These are phyloP conservation scores for Boletus mariae DNA, from an alignment of 1,284 basidiomycete genomes.

Conservation along the genomic window DNA sequence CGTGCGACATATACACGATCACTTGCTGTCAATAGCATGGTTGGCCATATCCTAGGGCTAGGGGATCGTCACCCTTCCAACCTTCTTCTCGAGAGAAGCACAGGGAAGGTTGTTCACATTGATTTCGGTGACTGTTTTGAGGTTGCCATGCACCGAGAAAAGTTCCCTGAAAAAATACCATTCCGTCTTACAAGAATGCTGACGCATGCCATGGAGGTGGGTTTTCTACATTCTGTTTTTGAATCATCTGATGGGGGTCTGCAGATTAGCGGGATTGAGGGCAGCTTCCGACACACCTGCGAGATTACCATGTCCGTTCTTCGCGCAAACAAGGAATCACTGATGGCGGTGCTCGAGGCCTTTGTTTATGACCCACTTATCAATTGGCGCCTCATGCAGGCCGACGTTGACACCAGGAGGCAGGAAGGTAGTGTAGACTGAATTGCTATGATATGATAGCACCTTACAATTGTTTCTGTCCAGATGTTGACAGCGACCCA, in stretches of 20 bases:
- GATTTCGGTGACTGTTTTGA: constrained; percentile 98
- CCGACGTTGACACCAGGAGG: constrained; percentile 60
- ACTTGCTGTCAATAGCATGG: constrained; percentile 94
- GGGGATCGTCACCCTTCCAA: constrained; percentile 99
- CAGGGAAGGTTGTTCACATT: constrained; percentile 95
- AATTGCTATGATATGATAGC: neutral
- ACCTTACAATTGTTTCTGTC: constrained; percentile 2
- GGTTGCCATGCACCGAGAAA: constrained; percentile 93
- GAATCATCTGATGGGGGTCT: constrained; percentile 12
- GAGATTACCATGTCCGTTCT: constrained; percentile 98
- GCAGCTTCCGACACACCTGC: constrained; percentile 93
- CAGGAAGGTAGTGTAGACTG: constrained; percentile 48
- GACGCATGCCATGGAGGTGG: constrained; percentile 97
- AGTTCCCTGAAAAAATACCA: constrained; percentile 98
- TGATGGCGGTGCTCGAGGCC: constrained; percentile 97
- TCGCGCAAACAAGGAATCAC: constrained; percentile 94
- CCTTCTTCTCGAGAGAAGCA: constrained; percentile 86
- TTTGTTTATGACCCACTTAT: constrained; percentile 90
- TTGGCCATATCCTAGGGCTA: constrained; percentile 94
- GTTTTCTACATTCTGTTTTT: constrained; percentile 16
- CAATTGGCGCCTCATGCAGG: constrained; percentile 83
- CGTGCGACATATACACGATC: constrained; percentile 96
- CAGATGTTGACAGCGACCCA: constrained; percentile 45
- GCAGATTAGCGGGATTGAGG: constrained; percentile 94
- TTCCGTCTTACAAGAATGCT: constrained; percentile 99